Conservation (phyloP, 2,329 filamentous ascomycete genomes). For the Xylariales sp. region DNA sequence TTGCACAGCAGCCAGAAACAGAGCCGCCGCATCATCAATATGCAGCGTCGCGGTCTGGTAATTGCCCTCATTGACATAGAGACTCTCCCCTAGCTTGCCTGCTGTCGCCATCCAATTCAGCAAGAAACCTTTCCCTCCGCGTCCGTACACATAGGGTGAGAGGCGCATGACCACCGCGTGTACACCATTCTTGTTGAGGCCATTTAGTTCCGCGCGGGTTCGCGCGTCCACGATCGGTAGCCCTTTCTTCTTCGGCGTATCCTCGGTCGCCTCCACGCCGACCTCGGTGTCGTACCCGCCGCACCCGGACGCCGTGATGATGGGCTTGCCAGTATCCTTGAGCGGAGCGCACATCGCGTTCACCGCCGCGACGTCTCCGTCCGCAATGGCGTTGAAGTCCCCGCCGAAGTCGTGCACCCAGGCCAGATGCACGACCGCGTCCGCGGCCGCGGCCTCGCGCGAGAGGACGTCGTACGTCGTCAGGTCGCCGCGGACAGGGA, state of each 20-base stretch:
- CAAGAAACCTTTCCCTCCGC: slow-evolving; percentile 32
- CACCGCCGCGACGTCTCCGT: slow-evolving; percentile 30
- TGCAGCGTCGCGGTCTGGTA: slow-evolving; percentile 29
- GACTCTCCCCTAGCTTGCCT: slow-evolving; percentile 22
- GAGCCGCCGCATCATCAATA: slow-evolving; percentile 37
- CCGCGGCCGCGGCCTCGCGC: slow-evolving; percentile 31
- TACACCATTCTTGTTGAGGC: slow-evolving; percentile 27
- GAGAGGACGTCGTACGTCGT: slow-evolving; percentile 31
- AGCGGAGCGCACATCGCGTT: slow-evolving; percentile 33
- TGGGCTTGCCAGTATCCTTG: slow-evolving; percentile 28
- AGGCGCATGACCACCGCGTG: slow-evolving; percentile 32
- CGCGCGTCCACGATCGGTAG: slow-evolving; percentile 13
- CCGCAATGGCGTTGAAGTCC: slow-evolving; percentile 20
- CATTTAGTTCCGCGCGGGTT: slow-evolving; percentile 25
- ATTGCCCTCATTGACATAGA: slow-evolving; percentile 26
- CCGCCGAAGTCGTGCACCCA: slow-evolving; percentile 19
- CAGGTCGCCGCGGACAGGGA: slow-evolving; percentile 35
- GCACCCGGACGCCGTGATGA: slow-evolving; percentile 31
- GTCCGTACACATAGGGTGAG: slow-evolving; percentile 40
- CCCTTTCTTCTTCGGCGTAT: slow-evolving; percentile 17
- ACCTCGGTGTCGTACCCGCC: slow-evolving; percentile 27
- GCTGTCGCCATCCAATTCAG: slow-evolving; percentile 26
- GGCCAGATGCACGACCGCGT: slow-evolving; percentile 40
- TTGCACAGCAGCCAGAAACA: slow-evolving; percentile 34
- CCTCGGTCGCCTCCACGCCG: slow-evolving; percentile 12